phyloP scores from a whole-genome alignment of 257 asterid species.

The Striga asiatica region DNA sequence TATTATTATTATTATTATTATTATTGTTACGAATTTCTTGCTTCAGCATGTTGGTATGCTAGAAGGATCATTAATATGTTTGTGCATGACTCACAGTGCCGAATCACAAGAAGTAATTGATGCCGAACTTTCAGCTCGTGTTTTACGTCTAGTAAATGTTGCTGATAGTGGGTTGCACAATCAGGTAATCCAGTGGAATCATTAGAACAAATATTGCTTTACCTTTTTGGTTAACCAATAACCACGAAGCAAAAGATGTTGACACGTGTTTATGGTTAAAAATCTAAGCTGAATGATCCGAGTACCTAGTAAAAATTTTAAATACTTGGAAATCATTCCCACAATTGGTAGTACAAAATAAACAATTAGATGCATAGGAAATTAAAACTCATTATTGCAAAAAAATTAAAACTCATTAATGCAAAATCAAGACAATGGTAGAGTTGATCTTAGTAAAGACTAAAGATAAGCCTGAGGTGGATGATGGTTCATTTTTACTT shows the following conservation, averaged over 20 bases:
- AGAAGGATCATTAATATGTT: slow-evolving; percentile 10
- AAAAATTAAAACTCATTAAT: not conserved
- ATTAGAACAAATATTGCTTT: slow-evolving; percentile 8
- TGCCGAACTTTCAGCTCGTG: slow-evolving; percentile 97
- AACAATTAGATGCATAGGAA: not conserved
- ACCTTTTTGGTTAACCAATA: not conserved
- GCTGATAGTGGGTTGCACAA: slow-evolving; percentile 82
- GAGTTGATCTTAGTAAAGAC: not conserved
- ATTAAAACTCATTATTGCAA: not conserved
- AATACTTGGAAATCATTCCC: not conserved
- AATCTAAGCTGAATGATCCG: not conserved
- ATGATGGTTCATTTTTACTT: not conserved
- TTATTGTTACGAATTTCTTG: not conserved
- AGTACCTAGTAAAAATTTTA: not conserved
- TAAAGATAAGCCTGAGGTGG: not conserved
- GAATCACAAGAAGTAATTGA: slow-evolving; percentile 92
- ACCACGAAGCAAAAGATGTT: not conserved
- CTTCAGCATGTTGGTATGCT: slow-evolving; percentile 7
- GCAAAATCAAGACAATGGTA: not conserved
- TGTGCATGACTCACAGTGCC: slow-evolving; percentile 34
- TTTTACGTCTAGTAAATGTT: slow-evolving; percentile 68
- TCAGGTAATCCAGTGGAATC: slow-evolving; percentile 42
- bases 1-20: too few species aligned
- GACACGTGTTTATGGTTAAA: not conserved
- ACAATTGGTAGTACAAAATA: not conserved